These are phyloP conservation scores for Podaxis sp. DNA, from an alignment of 768 basidiomycete species.

Conservation along the genomic window DNA sequence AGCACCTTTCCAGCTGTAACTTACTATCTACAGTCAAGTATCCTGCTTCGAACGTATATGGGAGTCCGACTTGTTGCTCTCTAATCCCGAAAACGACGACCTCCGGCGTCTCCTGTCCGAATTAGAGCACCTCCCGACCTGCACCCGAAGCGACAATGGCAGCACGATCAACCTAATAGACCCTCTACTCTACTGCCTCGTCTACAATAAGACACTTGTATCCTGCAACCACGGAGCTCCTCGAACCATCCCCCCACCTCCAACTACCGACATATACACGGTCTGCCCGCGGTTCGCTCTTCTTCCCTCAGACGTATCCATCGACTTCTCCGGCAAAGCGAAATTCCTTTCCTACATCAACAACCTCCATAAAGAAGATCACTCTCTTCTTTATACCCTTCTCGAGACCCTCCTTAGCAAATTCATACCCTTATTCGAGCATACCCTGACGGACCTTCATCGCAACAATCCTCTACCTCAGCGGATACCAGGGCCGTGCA, in stretches of 20 bases:
- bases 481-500: slow-evolving; percentile 37
- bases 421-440: slow-evolving; percentile 48
- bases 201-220: slow-evolving; percentile 37
- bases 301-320: slow-evolving; percentile 40
- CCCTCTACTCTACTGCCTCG: slow-evolving; percentile 32
- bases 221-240: slow-evolving; percentile 18
- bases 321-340: slow-evolving; percentile 27
- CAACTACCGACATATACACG: slow-evolving; percentile 30
- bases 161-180: slow-evolving; percentile 31
- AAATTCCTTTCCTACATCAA: slow-evolving; percentile 49
- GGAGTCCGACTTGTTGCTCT: slow-evolving; percentile 32
- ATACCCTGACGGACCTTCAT: slow-evolving; percentile 47
- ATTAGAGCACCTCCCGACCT: neutral
- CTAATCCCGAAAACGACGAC: slow-evolving; percentile 5
- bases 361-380: slow-evolving; percentile 35
- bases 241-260: slow-evolving; percentile 25
- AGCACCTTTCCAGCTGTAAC: neutral
- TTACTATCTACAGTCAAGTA: slow-evolving; percentile 33
- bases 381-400: slow-evolving; percentile 24
- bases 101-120: neutral
- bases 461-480: slow-evolving; percentile 39
- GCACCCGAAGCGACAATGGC: slow-evolving; percentile 16
- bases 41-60: slow-evolving; percentile 57
- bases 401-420: slow-evolving; percentile 29
- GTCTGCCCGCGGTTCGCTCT: slow-evolving; percentile 34